Evolutionary conservation across 495 filamentous ascomycete species (phyloP).

Genomic region (Talaromyces wortmannii): DNA sequence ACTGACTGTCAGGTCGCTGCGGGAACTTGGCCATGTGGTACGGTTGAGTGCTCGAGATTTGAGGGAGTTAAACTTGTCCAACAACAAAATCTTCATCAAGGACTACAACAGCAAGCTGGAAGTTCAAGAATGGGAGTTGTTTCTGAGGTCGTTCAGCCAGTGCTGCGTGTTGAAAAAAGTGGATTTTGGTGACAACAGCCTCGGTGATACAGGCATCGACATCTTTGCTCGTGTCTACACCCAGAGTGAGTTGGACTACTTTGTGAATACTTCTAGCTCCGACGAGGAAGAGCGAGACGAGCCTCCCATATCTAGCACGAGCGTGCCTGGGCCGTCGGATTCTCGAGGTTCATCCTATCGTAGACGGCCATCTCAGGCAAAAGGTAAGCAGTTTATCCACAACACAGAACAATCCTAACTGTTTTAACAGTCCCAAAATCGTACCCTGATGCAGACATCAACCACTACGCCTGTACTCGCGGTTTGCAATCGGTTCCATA

Average conservation of each 20-base stretch:
- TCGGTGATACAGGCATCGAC: constrained; percentile 35
- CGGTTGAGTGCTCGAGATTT: constrained; percentile 28
- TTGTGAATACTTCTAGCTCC: constrained; percentile 11
- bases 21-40: constrained; percentile 31
- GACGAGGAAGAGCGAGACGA: not conserved
- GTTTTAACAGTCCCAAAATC: not conserved
- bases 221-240: constrained; percentile 34
- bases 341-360: no score
- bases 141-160: constrained; percentile 31
- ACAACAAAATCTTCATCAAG: constrained; percentile 32
- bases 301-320: not conserved
- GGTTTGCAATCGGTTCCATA: constrained; percentile 42
- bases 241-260: constrained; percentile 25
- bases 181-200: constrained; percentile 35
- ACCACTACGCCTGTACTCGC: constrained; percentile 23
- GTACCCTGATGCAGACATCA: constrained; percentile 10
- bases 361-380: not conserved
- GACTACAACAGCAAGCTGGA: constrained; percentile 15
- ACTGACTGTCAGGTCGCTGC: constrained; percentile 29
- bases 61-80: constrained; percentile 37
- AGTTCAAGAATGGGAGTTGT: constrained; percentile 31
- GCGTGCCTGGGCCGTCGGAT: no score
- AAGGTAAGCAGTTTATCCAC: not conserved
- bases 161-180: constrained; percentile 38
- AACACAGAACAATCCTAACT: no score